Evolutionary conservation across 805 yeast genomes (phyloP), one percentile per base, ranked within the genome.

Genomic region (Sugiyamaella marilandica): DNA sequence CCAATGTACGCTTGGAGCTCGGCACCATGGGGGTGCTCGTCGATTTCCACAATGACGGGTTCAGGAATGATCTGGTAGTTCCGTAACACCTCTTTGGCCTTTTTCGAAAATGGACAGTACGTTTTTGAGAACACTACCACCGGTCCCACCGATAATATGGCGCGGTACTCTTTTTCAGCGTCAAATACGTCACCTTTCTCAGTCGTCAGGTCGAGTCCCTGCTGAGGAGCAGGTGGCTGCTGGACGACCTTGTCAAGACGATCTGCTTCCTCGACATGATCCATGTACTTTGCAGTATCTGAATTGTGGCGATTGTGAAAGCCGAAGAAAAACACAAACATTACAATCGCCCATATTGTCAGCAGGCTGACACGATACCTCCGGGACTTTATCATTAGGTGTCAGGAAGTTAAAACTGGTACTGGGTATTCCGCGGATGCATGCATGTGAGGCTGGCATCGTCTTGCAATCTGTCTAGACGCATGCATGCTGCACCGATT

Each of bases 41-140:
- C 97, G 49, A 92, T 74, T 65, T 92, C 98, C 14, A 92, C 87
- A 50, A 87, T 76, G 5, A 74, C 63, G 2, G 89, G 91, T 32
- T 74, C 70, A 4, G 98, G 99, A 2, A 78, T 75, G 55, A 92
- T 80, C 48, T 76, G 76, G 69, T 87, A 90, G 59, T 81, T 79
- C 18, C 76, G 79, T 45, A 92, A 73, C 43, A 91, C 71, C 24
- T 77, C 74, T 71, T 91, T 94, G 62, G 91, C 77, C 51, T 74
- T 75, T 63, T 77, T 79, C 18, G 95, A 86, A 68, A 74, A 88
- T 31, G 96, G 97, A 71, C 71, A 68, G 62, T 70, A 72, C 1
- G 80, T 71, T 57, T 79, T 79, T 14, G 82, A 77, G 74, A 83
- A 80, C 8, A 73, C 67, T 35, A 72, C 70, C 16, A 72, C 70